Evolutionary conservation across 2,329 filamentous ascomycete species (phyloP), one percentile per base, ranked within the genome.

Genomic region (Aspergillus flavus): DNA sequence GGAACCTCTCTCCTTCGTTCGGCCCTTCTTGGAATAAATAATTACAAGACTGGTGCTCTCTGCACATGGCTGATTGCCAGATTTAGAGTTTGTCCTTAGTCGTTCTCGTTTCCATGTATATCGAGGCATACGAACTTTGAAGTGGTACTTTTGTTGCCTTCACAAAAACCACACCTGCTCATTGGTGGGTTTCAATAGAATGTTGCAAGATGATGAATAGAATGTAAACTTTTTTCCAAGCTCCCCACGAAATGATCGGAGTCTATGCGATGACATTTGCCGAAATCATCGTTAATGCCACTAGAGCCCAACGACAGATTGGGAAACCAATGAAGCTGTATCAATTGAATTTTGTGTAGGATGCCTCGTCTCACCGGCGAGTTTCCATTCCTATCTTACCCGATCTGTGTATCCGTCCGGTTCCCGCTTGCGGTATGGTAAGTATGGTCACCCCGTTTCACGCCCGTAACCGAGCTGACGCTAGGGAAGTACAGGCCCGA

Each of bases 341-440:
- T 52, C 48, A n/a, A 32, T 32, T 12, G 19, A 34, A 52, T 32
- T 30, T n/a, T 30, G 21, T 30, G 46, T 6, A n/a, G 14, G 21
- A 54, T 59, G n/a, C 9, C 43, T 54, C 53, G 28, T 30, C 54
- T 65, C 62, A 65, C 66, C 62, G 63, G 48, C 52, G 54, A 57
- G 46, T 39, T 52, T 26, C 23, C 55, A 53, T 69, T 63, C 69
- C 69, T 69, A 70, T 66, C 61, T 71, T 71, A 71, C 69, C 69
- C 69, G 69, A 70, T 34, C 19, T 26, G 10, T 16, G 69, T 71
- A 69, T 57, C 11, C 55, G 61, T 19, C 55, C 61, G 55, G 66
- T 68, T 64, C 61, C 36, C n/a, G 41, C 19, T 14, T 7, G 21
- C 23, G 26, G 61, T 64, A 64, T 46, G 53, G 48, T 28, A 46